Evolutionary conservation across 139 green algal genomes (phyloP).

Genomic region (Ulvella scutata): DNA sequence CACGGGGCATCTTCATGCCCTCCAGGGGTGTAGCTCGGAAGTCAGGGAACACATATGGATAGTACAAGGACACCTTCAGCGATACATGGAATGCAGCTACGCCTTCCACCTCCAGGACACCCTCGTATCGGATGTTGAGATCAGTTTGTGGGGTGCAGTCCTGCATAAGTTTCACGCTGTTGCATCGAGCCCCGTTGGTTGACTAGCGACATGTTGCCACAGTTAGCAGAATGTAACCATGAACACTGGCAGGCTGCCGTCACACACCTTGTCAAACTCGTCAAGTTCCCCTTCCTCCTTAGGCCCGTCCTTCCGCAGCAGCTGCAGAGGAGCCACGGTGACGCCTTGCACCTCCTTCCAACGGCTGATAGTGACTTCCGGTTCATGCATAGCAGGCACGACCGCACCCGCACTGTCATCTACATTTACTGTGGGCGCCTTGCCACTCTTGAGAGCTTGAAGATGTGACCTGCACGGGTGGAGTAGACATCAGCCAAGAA

Average conservation of each 20-base stretch:
- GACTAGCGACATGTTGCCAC: too few species aligned
- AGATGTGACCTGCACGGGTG: too few species aligned
- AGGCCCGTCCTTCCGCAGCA: not conserved
- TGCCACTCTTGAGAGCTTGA: too few species aligned
- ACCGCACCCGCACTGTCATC: too few species aligned
- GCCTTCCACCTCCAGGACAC: not conserved
- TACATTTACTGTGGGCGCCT: too few species aligned
- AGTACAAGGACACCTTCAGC: not conserved
- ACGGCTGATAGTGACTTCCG: too few species aligned
- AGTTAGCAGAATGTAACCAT: not conserved
- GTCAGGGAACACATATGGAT: not conserved
- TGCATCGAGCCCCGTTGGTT: too few species aligned
- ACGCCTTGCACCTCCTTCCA: not conserved
- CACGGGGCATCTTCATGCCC: not conserved
- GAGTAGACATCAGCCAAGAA: too few species aligned
- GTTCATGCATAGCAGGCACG: too few species aligned
- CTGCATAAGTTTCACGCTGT: not conserved
- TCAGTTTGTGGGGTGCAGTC: not conserved
- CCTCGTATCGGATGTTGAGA: not conserved
- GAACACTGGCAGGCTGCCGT: not conserved
- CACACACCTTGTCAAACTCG: not conserved
- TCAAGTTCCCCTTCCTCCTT: slow-evolving; percentile 3
- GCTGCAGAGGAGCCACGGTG: not conserved
- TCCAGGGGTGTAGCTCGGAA: not conserved
- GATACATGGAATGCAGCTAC: not conserved